phyloP scores from a whole-genome alignment of 2,329 filamentous ascomycete genomes.

The Diplocarpon rosae region DNA sequence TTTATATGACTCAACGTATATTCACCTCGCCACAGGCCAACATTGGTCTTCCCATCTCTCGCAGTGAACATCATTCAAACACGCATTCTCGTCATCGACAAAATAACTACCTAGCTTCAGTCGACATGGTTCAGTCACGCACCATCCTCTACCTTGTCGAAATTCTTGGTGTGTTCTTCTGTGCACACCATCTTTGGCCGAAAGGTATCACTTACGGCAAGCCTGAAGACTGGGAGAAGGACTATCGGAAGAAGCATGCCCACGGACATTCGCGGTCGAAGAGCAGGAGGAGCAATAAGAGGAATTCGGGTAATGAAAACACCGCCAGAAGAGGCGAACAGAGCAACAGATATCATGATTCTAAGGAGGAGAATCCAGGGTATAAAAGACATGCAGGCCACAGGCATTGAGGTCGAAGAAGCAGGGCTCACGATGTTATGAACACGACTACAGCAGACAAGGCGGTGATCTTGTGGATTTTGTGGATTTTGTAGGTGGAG shows the following conservation, averaged over 20 bases:
- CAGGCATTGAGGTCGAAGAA: background rate
- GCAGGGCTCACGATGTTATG: background rate
- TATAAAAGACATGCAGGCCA: background rate
- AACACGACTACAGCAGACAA: background rate
- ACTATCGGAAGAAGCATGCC: slow-evolving; percentile 5
- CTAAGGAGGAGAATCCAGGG: background rate
- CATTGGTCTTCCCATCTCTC: background rate
- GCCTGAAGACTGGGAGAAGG: slow-evolving; percentile 20
- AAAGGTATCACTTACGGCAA: slow-evolving; percentile 21
- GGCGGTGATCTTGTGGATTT: too few relatives aligned
- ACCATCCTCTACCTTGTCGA: slow-evolving; percentile 16
- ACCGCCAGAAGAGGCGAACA: background rate
- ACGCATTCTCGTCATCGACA: background rate
- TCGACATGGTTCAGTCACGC: slow-evolving; percentile 14
- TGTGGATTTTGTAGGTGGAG: too few relatives aligned
- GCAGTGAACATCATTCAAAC: background rate
- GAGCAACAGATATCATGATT: slow-evolving; percentile 1
- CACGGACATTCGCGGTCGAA: slow-evolving; percentile 5
- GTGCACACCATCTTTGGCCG: slow-evolving; percentile 22
- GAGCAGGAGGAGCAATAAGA: slow-evolving; percentile 1
- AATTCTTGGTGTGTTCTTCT: slow-evolving; percentile 19
- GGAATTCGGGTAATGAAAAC: slow-evolving; percentile 4
- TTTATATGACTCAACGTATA: too few relatives aligned
- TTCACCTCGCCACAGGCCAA: too few relatives aligned
- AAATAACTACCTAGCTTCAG: background rate